Base-by-base conservation (phyloP, 768 basidiomycete genomes). In the Auricularia auricula-judae region DNA sequence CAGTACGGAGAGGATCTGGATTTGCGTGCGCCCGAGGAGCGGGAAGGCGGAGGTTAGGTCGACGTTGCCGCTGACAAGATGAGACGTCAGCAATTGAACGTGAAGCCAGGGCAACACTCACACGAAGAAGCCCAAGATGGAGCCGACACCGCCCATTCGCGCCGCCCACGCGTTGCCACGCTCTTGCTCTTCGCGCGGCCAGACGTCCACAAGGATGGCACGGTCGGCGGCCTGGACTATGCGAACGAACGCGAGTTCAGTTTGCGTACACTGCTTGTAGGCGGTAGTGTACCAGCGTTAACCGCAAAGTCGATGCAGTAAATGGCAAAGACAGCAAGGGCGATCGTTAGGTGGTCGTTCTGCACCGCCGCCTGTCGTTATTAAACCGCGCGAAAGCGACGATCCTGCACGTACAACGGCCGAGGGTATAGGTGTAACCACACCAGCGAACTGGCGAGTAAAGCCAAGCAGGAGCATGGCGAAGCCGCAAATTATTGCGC, bases 81-180 rank as follows among this genome's bases (percentile, higher is more conserved):
- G 60, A 62, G 39, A 61, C 29, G 33, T 36, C 59, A 42, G 62
- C 4, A 35, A 8, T 2, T 4, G 63, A 35, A 47, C 58, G 12
- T 54, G 64, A 43, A 63, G 51, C 62, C 47, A 5, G 21, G 1
- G 12, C 56, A n/a, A 39, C 2, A 79, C 90, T 68, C 68, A 94
- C 93, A 91, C 80, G 70, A 90, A 96, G 74, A 94, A 96, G 0
- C 93, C 94, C 1, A 86, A 77, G 0, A 96, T 87, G 64, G 89
- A 86, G 11, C 95, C 95, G 34, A 94, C 70, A 1, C 91, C 91
- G 56, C 89, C 76, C 92, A 97, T 95, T n/a, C 89, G 79, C 0
- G 91, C 92, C 0, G 93, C 95, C 95, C 95, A 98, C 0, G 95
- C 95, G 71, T 95, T 97, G 0, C 90, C 94, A 8, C 82, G 78